These are phyloP conservation scores for Verticillium albo-atrum DNA, from an alignment of 2,329 filamentous ascomycete species.

Conservation along the genomic window DNA sequence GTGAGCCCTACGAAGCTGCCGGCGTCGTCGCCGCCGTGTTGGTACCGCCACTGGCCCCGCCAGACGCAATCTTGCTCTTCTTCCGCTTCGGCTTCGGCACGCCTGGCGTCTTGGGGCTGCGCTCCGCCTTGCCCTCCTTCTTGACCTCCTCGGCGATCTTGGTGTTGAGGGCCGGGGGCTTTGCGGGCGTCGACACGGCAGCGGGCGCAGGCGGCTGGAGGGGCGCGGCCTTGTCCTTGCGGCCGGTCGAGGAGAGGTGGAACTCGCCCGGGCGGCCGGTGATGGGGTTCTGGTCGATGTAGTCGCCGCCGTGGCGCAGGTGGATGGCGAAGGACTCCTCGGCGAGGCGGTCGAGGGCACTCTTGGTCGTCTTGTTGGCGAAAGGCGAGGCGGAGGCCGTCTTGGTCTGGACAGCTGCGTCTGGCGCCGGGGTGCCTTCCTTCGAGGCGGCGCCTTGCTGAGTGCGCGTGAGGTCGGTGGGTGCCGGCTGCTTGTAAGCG, in stretches of 20 bases:
- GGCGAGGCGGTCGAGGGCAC: conserved; percentile 40
- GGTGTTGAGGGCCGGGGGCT: conserved; percentile 29
- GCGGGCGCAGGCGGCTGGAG: conserved; percentile 4
- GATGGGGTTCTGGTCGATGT: conserved; percentile 65
- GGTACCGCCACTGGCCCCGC: not conserved
- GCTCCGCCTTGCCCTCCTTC: conserved; percentile 42
- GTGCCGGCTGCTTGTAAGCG: conserved; percentile 38
- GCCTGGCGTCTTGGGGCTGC: conserved; percentile 36
- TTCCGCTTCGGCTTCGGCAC: conserved; percentile 39
- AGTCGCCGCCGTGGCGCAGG: conserved; percentile 57
- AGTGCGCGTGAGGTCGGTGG: conserved; percentile 15
- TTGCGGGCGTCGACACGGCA: conserved; percentile 4
- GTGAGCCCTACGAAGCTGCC: not conserved
- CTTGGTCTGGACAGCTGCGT: conserved; percentile 21
- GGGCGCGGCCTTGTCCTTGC: conserved; percentile 35
- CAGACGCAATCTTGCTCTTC: conserved; percentile 38
- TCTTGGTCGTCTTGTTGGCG: conserved; percentile 33
- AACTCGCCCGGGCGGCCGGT: conserved; percentile 63
- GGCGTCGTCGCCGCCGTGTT: conserved; percentile 1
- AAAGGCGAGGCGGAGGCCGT: conserved; percentile 18
- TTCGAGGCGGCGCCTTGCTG: conserved; percentile 28
- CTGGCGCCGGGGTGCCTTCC: conserved; percentile 43
- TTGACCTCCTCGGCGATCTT: conserved; percentile 34
- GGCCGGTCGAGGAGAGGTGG: conserved; percentile 57
- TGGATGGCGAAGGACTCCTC: conserved; percentile 56